These are phyloP conservation scores for Hypoxylon sp. DNA, from an alignment of 2,329 filamentous ascomycete genomes.

Conservation along the genomic window DNA sequence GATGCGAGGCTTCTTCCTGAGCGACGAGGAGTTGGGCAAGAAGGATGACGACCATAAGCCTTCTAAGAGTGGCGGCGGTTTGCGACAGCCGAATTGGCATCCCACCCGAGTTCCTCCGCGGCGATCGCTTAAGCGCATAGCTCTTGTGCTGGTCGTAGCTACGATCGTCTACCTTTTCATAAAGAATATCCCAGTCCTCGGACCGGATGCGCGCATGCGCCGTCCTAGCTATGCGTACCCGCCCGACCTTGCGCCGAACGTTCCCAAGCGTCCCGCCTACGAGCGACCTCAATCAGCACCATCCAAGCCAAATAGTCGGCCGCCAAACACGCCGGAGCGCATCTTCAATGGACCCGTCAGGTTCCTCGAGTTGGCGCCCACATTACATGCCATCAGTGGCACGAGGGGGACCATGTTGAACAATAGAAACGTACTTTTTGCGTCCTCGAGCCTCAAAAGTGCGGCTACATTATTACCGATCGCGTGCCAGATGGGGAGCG, in stretches of 20 bases:
- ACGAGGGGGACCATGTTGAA: constrained; percentile 65
- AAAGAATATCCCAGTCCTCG: constrained; percentile 70
- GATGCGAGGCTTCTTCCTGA: constrained; percentile 64
- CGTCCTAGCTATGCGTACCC: constrained; percentile 56
- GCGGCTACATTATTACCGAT: constrained; percentile 81
- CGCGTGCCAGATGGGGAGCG: constrained; percentile 86
- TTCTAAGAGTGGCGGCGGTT: constrained; percentile 50
- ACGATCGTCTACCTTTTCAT: constrained; percentile 74
- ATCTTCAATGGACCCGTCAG: constrained; percentile 79
- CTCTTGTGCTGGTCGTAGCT: constrained; percentile 62
- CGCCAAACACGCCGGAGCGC: constrained; percentile 49
- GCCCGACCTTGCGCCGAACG: constrained; percentile 35
- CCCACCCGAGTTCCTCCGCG: constrained; percentile 63
- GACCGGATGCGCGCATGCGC: constrained; percentile 57
- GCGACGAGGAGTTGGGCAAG: constrained; percentile 71
- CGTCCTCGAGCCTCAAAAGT: constrained; percentile 80
- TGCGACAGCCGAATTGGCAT: constrained; percentile 59
- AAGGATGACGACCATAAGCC: constrained; percentile 70
- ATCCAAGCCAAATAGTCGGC: constrained; percentile 19
- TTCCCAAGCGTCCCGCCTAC: constrained; percentile 27
- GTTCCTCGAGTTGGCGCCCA: constrained; percentile 74
- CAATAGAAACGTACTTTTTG: constrained; percentile 84
- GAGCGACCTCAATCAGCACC: constrained; percentile 22
- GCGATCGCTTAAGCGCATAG: constrained; percentile 68
- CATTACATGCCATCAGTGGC: constrained; percentile 71